phyloP scores from a whole-genome alignment of 2,329 filamentous ascomycete species.

The Amauroascus verrucosus region DNA sequence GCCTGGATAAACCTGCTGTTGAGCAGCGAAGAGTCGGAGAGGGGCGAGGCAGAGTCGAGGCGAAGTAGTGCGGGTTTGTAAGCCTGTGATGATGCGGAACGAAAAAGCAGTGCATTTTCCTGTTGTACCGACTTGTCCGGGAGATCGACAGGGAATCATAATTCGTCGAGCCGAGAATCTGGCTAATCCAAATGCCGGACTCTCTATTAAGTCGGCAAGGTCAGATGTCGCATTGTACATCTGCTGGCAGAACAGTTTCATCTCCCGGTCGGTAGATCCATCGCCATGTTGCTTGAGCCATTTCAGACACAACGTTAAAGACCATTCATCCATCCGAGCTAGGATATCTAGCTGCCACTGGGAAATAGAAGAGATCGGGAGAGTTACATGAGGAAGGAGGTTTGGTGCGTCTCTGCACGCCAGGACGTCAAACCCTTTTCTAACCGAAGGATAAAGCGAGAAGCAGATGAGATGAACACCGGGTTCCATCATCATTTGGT shows the following conservation, averaged over 20 bases:
- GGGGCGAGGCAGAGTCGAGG: slow-evolving; percentile 51
- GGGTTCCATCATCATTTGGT: slow-evolving; percentile 21
- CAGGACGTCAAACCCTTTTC: slow-evolving; percentile 54
- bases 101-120: slow-evolving; percentile 40
- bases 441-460: slow-evolving; percentile 39
- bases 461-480: slow-evolving; percentile 38
- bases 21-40: slow-evolving; percentile 54
- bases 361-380: slow-evolving; percentile 46
- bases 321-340: slow-evolving; percentile 34
- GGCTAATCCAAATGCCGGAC: slow-evolving; percentile 35
- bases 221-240: slow-evolving; percentile 34
- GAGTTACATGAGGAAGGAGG: slow-evolving; percentile 49
- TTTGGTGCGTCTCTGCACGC: slow-evolving; percentile 48
- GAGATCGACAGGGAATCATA: slow-evolving; percentile 26
- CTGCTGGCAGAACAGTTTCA: slow-evolving; percentile 36
- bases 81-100: slow-evolving; percentile 53
- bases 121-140: slow-evolving; percentile 21
- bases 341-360: slow-evolving; percentile 47
- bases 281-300: slow-evolving; percentile 25
- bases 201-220: slow-evolving; percentile 33
- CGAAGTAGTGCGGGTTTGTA: slow-evolving; percentile 46
- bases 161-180: slow-evolving; percentile 32
- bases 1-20: slow-evolving; percentile 52
- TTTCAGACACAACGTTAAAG: slow-evolving; percentile 28
- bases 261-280: slow-evolving; percentile 19